phyloP scores from a whole-genome alignment of 108 stramenopile genomes.

The Craspedostauros australis region DNA sequence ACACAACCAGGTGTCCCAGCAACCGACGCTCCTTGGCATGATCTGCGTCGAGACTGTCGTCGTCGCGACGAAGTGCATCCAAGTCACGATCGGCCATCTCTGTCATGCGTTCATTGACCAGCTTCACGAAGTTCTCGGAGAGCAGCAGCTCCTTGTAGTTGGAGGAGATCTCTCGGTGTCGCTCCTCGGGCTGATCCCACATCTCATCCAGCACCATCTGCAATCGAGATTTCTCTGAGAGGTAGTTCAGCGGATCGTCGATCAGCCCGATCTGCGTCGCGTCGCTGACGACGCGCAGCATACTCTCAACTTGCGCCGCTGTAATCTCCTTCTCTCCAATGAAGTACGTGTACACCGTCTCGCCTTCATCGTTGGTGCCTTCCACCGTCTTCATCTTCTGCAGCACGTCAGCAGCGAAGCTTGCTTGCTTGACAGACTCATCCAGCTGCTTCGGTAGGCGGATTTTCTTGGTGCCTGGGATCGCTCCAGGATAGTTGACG shows the following conservation, averaged over 20 bases:
- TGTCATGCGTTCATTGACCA: slow-evolving; percentile 52
- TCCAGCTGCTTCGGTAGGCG: slow-evolving; percentile 56
- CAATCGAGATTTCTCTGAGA: slow-evolving; percentile 54
- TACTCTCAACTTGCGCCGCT: slow-evolving; percentile 42
- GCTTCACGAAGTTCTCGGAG: slow-evolving; percentile 67
- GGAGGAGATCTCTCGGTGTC: slow-evolving; percentile 61
- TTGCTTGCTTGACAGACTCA: slow-evolving; percentile 66
- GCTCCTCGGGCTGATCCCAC: slow-evolving; percentile 72
- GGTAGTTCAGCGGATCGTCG: slow-evolving; percentile 48
- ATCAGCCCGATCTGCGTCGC: slow-evolving; percentile 69
- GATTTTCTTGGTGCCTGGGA: slow-evolving; percentile 58
- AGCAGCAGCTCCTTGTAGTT: slow-evolving; percentile 81
- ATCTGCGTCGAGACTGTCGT: slow-evolving; percentile 27
- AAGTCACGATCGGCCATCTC: slow-evolving; percentile 68
- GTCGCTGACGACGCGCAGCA: slow-evolving; percentile 53
- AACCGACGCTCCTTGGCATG: slow-evolving; percentile 60
- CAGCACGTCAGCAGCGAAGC: slow-evolving; percentile 71
- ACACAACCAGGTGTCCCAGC: slow-evolving; percentile 58
- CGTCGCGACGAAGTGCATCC: slow-evolving; percentile 35
- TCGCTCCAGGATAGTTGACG: slow-evolving; percentile 80
- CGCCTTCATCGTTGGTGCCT: slow-evolving; percentile 7
- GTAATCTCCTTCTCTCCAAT: slow-evolving; percentile 53
- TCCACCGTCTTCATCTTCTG: slow-evolving; percentile 39
- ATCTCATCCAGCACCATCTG: slow-evolving; percentile 77
- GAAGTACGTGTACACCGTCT: slow-evolving; percentile 36